A percentile compares a stretch with the other conserved stretches of the same genome.
These are phyloP conservation scores for Tetrahymena malaccensis DNA, from an alignment of 73 alveolate genomes.

Conservation along the genomic window DNA sequence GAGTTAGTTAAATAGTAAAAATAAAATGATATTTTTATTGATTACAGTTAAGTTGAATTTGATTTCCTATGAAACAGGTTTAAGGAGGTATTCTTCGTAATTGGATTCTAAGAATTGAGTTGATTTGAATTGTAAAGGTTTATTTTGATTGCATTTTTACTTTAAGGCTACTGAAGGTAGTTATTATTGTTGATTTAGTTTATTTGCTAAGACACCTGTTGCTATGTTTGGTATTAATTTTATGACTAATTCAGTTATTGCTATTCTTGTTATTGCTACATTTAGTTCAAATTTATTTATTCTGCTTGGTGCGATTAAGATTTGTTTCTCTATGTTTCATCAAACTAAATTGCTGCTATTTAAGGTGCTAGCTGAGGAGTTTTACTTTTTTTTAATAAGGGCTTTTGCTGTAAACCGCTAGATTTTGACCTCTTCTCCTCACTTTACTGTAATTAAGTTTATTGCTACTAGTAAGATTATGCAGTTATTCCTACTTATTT, in stretches of 20 bases:
- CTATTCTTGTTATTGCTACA: neutral
- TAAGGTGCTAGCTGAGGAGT: neutral
- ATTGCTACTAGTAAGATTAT: neutral
- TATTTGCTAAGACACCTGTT: neutral
- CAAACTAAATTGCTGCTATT: neutral
- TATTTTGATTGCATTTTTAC: neutral
- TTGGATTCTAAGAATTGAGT: neutral
- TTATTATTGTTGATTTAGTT: too few species aligned
- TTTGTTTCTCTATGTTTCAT: neutral
- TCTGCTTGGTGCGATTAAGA: neutral
- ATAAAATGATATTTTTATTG: neutral
- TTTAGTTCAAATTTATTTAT: neutral
- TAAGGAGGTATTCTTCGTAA: neutral
- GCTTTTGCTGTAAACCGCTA: neutral
- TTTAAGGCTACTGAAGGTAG: neutral
- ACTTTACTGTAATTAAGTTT: neutral
- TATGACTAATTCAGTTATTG: neutral
- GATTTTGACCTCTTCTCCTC: neutral
- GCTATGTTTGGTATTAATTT: neutral
- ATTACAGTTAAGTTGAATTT: neutral
- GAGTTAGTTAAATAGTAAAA: too few species aligned
- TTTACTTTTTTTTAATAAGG: neutral
- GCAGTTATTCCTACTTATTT: neutral
- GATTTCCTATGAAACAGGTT: neutral
- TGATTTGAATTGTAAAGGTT: neutral